Percentiles rank a stretch among this genome's conserved stretches.
phyloP scores from a whole-genome alignment of 345 rosid genomes.

The Eucalyptus guilfoylei region DNA sequence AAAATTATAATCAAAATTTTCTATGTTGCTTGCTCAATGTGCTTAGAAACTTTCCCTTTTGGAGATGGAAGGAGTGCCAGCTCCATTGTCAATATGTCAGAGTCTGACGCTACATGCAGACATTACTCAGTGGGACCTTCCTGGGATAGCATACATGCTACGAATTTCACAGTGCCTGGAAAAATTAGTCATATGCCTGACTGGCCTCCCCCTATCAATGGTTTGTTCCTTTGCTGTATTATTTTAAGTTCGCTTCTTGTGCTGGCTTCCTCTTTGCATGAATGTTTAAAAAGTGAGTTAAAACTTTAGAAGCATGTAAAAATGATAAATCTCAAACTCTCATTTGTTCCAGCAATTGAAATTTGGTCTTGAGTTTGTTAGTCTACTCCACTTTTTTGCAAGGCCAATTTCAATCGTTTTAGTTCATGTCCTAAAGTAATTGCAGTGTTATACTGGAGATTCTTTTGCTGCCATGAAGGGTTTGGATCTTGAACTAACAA shows the following conservation, averaged over 20 bases:
- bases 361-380: too few species aligned
- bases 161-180: not conserved
- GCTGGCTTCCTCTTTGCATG: not conserved
- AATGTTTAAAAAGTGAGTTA: not conserved
- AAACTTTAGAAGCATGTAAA: not conserved
- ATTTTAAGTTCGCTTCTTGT: not conserved
- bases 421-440: not conserved
- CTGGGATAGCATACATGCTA: not conserved
- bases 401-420: rapidly evolving
- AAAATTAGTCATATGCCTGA: not conserved
- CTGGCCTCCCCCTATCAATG: not conserved
- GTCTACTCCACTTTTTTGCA: not conserved
- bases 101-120: not conserved
- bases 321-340: not conserved
- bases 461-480: not conserved
- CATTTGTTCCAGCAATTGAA: not conserved
- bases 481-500: not conserved
- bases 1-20: not conserved
- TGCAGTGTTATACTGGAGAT: not conserved
- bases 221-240: not conserved
- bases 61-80: not conserved
- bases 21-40: not conserved
- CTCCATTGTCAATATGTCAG: not conserved
- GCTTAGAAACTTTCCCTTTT: not conserved
- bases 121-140: not conserved